Evolutionary conservation across 2,329 filamentous ascomycete species (phyloP), one percentile per base, ranked within the genome.

Genomic region (Fusarium sp.): DNA sequence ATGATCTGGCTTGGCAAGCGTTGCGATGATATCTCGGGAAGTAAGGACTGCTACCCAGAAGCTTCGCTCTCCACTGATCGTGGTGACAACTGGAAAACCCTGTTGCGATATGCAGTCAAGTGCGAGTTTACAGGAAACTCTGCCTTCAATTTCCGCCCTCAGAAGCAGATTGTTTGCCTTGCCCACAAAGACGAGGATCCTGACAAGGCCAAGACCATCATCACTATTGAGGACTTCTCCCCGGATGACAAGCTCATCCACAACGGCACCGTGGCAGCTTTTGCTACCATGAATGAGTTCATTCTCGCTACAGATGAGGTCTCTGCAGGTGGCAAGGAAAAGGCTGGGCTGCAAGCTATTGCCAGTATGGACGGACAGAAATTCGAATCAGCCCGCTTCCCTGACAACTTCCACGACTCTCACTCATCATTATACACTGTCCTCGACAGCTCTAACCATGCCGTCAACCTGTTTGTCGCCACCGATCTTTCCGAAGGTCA

Each of bases 231-330:
- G 45, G 90, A 97, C 75, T 94, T 91, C 81, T 97, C 97, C 76
- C 82, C 83, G 14, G 86, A 90, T 55, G 85, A 89, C 67, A 86
- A 90, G 73, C 66, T 67, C 6, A 53, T 73, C 12, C 85, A 88
- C 25, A 87, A 94, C 64, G 77, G 76, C 30, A 75, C 78, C 2
- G 92, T 97, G 44, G 89, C 91, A 73, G 91, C 92, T 72, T 98
- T 97, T 80, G 95, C 94, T 4, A 97, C 92, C 7, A 98, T 98
- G 95, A 91, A 92, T 41, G 96, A 99, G 78, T 99, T 97, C 79
- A 96, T 99, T 75, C 89, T 99, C 41, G 91, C 97, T 52, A 94
- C 94, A 3, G 90, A 91, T 8, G 86, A 72, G 32, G 57, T 70
- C 29, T 30, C 91, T 63, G 89, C 89, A 32, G 89, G 92, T 37